Percentiles rank a stretch among this genome's conserved stretches.
Evolutionary conservation across 2,329 filamentous ascomycete genomes (phyloP).

Genomic region (Tympanopsis confertula): DNA sequence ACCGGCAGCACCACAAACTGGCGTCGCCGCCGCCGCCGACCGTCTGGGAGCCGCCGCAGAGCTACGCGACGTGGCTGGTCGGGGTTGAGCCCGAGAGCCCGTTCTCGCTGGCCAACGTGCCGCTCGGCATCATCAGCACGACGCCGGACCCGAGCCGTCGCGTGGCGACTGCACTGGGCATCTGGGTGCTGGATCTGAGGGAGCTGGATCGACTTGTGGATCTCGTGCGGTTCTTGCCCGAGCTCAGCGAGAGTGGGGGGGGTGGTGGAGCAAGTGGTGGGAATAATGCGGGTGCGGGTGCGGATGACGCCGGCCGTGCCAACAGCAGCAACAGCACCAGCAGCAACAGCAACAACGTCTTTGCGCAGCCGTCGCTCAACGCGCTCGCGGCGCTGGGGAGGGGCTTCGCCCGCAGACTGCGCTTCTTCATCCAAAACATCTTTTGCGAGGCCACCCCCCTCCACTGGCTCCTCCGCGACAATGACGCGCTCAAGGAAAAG

Average conservation of each 20-base stretch:
- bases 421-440: slow-evolving; percentile 57
- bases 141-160: slow-evolving; percentile 40
- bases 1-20: too few species aligned
- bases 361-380: slow-evolving; percentile 56
- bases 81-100: slow-evolving; percentile 20
- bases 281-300: not conserved
- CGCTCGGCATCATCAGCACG: slow-evolving; percentile 71
- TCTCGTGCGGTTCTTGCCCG: not conserved
- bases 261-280: not conserved
- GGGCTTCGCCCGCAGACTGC: slow-evolving; percentile 54
- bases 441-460: slow-evolving; percentile 47
- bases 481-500: slow-evolving; percentile 40
- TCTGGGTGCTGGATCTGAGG: slow-evolving; percentile 58
- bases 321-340: not conserved
- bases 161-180: slow-evolving; percentile 62
- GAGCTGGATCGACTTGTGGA: slow-evolving; percentile 7
- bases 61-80: slow-evolving; percentile 15
- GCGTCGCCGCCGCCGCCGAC: too few species aligned
- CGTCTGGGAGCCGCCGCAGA: not conserved
- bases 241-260: not conserved
- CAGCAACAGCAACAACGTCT: slow-evolving; percentile 33
- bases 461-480: slow-evolving; percentile 50
- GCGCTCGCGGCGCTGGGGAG: slow-evolving; percentile 64
- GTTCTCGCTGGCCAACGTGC: slow-evolving; percentile 72
- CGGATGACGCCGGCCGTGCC: not conserved